phyloP scores from a whole-genome alignment of 1,139 yeast genomes.

The Nakaseomyces kungkrabaensis region DNA sequence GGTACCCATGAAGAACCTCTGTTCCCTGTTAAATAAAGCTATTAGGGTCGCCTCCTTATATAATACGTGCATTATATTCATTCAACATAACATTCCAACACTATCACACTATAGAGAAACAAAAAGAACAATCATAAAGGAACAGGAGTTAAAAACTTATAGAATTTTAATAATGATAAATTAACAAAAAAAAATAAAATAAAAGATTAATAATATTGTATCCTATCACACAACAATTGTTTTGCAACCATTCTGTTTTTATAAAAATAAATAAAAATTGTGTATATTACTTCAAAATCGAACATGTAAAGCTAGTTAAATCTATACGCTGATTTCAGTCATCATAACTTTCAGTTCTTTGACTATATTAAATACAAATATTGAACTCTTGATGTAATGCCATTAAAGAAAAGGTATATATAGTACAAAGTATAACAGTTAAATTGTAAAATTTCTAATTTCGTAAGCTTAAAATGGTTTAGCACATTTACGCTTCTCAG shows the following conservation, averaged over 20 bases:
- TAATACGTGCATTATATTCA: constrained; percentile 1
- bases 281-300: too few relatives aligned
- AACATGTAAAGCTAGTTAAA: too few relatives aligned
- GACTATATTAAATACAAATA: too few relatives aligned
- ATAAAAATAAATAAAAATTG: too few relatives aligned
- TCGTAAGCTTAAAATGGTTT: constrained; percentile 49
- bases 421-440: too few relatives aligned
- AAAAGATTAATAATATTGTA: neutral
- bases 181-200: neutral
- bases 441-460: too few relatives aligned
- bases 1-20: constrained; percentile 41
- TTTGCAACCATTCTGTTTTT: too few relatives aligned
- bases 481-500: constrained; percentile 84
- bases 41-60: neutral
- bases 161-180: neutral
- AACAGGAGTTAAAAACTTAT: neutral
- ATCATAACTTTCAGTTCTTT: too few relatives aligned
- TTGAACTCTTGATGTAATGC: too few relatives aligned
- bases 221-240: too few relatives aligned
- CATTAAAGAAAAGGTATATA: too few relatives aligned
- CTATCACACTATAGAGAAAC: neutral
- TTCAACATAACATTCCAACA: neutral
- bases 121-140: neutral
- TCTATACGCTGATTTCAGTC: too few relatives aligned
- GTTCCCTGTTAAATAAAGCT: constrained; percentile 27